Base-by-base conservation (phyloP, 2,329 filamentous ascomycete species). In the Hypoxylon sp. region DNA sequence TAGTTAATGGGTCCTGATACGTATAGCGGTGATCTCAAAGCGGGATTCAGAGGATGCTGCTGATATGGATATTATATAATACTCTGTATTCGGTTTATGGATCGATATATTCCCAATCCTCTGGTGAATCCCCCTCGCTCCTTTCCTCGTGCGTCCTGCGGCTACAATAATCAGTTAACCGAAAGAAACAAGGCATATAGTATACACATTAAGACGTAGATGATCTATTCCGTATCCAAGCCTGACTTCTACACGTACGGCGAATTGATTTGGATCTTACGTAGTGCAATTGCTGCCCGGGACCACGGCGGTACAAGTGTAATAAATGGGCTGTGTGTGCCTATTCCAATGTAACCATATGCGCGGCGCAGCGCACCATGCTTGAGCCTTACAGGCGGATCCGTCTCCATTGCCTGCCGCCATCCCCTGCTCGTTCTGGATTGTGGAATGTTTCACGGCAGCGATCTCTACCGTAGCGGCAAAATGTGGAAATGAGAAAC, bases 391-490 rank as follows among this genome's bases (percentile, higher is more conserved):
- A 61, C 18, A 44, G 44, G 58, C 53, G 63, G 63, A 65, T 53
- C 63, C 22, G n/a, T 38, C 42, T 38, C 46, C 32, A 12, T 24
- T 60, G 53, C 54, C 50, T 54, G 18, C 30, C 51, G 46, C 54
- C 53, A 64, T 64, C 32, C 60, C 49, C 22, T 52, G 53, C 42
- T 51, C 46, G 18, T 49, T 28, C 14, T 26, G 6, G 3, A 26
- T 26, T 30, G 61, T 32, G 20, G 38, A 42, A 36, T 32, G 64
- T 67, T 67, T 64, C 64, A 61, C 60, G 20, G 40, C 60, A 60
- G 53, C 6, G 16, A 22, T 40, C 3, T 18, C 28, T 4, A 28
- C n/a, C 28, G 16, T n/a, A n/a, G n/a, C n/a, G n/a, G n/a, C n/a
- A n/a, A n/a, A n/a, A n/a, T n/a, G n/a, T n/a, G n/a, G n/a, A n/a